These are phyloP conservation scores for Elongisporangium prolatum DNA, from an alignment of 352 stramenopile species.

Conservation along the genomic window DNA sequence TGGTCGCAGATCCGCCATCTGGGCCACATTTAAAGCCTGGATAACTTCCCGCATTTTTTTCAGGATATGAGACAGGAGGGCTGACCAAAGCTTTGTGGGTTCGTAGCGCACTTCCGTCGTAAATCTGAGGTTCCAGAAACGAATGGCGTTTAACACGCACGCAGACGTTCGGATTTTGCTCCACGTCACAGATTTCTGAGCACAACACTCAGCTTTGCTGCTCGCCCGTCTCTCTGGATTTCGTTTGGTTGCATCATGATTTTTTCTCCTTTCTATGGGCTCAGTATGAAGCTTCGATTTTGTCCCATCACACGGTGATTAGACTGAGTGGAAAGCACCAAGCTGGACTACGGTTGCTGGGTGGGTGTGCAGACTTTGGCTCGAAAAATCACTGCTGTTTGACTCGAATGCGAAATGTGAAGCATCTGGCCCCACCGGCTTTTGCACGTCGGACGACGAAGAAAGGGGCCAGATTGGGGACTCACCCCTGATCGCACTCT, in stretches of 20 bases:
- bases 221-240: not conserved
- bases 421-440: not conserved
- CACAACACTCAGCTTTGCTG: not conserved
- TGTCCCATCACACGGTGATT: not conserved
- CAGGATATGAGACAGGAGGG: not conserved
- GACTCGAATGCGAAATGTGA: conserved; percentile 1
- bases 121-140: not conserved
- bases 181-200: not conserved
- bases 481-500: not conserved
- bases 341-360: not conserved
- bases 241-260: not conserved
- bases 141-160: not conserved
- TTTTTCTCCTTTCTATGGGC: not conserved
- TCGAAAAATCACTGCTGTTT: conserved; percentile 3
- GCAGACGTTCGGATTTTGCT: not conserved
- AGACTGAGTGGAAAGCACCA: not conserved
- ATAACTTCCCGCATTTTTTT: not conserved
- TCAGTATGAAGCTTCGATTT: not conserved
- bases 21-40: not conserved
- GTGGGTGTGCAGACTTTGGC: not conserved
- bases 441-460: not conserved
- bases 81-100: not conserved
- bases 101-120: not conserved
- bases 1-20: not conserved
- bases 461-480: not conserved